Percentiles rank a stretch among this genome's conserved stretches.
Evolutionary conservation across 768 basidiomycete genomes (phyloP).

Genomic region (Boletus eberwhitei): DNA sequence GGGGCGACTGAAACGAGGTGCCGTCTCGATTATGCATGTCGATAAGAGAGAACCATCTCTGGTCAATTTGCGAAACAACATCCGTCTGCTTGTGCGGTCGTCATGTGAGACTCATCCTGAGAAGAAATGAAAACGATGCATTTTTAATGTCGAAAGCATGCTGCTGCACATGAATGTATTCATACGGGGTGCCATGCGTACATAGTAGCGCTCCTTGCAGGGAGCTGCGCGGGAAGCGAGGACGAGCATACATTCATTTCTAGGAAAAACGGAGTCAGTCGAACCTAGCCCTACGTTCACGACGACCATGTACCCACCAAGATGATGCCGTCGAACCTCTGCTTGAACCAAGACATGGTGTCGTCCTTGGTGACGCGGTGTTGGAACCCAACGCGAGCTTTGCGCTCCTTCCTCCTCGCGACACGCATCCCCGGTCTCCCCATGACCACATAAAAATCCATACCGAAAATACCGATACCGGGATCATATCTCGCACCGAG

Average conservation of each 20-base stretch:
- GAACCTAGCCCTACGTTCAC: background rate
- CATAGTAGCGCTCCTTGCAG: slow-evolving; percentile 3
- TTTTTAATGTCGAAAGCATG: slow-evolving; percentile 24
- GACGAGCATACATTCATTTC: slow-evolving; percentile 25
- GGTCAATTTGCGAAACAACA: background rate
- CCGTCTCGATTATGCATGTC: background rate
- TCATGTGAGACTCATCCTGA: background rate
- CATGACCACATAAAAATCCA: slow-evolving; percentile 99
- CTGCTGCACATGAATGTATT: slow-evolving; percentile 24
- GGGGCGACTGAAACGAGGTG: background rate
- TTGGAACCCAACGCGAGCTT: slow-evolving; percentile 77
- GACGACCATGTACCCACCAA: slow-evolving; percentile 52
- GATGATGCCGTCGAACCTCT: slow-evolving; percentile 98
- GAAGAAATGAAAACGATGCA: slow-evolving; percentile 6
- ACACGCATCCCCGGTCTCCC: slow-evolving; percentile 93
- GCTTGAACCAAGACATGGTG: slow-evolving; percentile 98
- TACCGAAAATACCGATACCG: slow-evolving; percentile 97
- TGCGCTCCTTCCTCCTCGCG: slow-evolving; percentile 85
- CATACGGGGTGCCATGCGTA: slow-evolving; percentile 26
- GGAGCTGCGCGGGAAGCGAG: background rate
- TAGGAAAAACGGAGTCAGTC: slow-evolving; percentile 1
- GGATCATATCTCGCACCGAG: slow-evolving; percentile 98
- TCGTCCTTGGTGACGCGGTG: slow-evolving; percentile 97
- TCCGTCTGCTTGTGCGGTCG: background rate
- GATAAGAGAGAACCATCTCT: background rate